These are phyloP conservation scores for Ophioceras dolichostomum DNA, from an alignment of 2,329 filamentous ascomycete genomes.

Conservation along the genomic window DNA sequence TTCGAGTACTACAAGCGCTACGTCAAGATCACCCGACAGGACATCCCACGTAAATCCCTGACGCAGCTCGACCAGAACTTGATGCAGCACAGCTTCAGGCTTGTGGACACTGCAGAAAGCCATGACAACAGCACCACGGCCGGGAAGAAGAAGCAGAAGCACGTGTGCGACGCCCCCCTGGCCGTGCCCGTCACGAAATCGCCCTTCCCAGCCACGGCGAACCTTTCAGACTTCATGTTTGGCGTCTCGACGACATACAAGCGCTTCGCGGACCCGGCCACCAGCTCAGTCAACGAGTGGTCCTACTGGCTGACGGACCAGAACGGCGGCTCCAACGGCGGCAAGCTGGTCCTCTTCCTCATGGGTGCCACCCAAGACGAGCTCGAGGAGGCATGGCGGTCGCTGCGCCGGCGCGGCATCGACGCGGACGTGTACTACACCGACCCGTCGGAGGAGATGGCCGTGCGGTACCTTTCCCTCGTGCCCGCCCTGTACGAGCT, in stretches of 20 bases:
- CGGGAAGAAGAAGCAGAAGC: slow-evolving; percentile 24
- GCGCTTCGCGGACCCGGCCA: slow-evolving; percentile 37
- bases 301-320: slow-evolving; percentile 47
- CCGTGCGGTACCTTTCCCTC: slow-evolving; percentile 43
- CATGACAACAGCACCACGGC: slow-evolving; percentile 11
- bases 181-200: slow-evolving; percentile 38
- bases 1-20: slow-evolving; percentile 46
- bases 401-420: slow-evolving; percentile 35
- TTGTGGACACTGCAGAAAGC: slow-evolving; percentile 30
- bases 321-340: slow-evolving; percentile 41
- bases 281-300: slow-evolving; percentile 44
- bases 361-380: slow-evolving; percentile 38
- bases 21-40: slow-evolving; percentile 35
- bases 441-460: slow-evolving; percentile 42
- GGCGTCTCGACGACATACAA: slow-evolving; percentile 46
- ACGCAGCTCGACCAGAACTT: slow-evolving; percentile 37
- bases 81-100: slow-evolving; percentile 31
- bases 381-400: slow-evolving; percentile 33
- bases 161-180: slow-evolving; percentile 35
- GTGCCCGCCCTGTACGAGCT: slow-evolving; percentile 40
- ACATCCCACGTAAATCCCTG: slow-evolving; percentile 35
- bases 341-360: slow-evolving; percentile 40
- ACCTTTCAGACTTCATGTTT: slow-evolving; percentile 45
- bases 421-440: slow-evolving; percentile 45
- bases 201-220: slow-evolving; percentile 33